Percentiles rank a stretch among this genome's conserved stretches.
These are phyloP conservation scores for Fraxinus dipetala DNA, from an alignment of 305 asterid species.

Conservation along the genomic window DNA sequence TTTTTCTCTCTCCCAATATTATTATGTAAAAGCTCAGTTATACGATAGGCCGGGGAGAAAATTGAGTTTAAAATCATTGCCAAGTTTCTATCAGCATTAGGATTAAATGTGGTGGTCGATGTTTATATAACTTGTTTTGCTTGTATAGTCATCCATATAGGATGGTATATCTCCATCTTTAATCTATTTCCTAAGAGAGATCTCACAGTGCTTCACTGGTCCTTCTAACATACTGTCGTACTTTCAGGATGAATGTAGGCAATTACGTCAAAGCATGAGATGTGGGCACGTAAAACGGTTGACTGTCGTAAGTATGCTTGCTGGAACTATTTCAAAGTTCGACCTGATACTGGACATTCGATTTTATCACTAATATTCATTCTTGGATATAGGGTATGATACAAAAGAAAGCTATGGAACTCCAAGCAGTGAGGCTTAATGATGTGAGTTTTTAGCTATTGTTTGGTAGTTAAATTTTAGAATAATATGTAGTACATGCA, in stretches of 20 bases:
- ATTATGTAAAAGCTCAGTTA: neutral
- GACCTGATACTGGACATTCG: slow-evolving; percentile 10
- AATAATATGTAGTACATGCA: neutral
- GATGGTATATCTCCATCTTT: neutral
- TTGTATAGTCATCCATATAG: neutral
- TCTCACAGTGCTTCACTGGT: neutral
- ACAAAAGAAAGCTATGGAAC: slow-evolving; percentile 64
- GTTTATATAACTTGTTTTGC: neutral
- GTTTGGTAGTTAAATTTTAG: neutral
- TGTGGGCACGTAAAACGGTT: slow-evolving; percentile 68
- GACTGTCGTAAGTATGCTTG: slow-evolving; percentile 65
- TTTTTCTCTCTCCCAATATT: neutral
- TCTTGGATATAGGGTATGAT: slow-evolving; percentile 63
- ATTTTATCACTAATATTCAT: slow-evolving; percentile 16
- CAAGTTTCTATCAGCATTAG: neutral
- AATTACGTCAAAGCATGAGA: slow-evolving; percentile 76
- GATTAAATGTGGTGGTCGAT: neutral
- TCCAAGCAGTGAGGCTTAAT: slow-evolving; percentile 56
- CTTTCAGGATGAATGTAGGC: slow-evolving; percentile 74
- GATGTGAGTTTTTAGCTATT: slow-evolving; percentile 47
- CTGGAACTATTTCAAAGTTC: slow-evolving; percentile 18
- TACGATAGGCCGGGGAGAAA: neutral
- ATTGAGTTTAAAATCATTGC: neutral
- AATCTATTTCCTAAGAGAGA: neutral
- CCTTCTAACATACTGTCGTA: slow-evolving; percentile 19